Evolutionary conservation across 2,329 filamentous ascomycete genomes (phyloP), one percentile per base, ranked within the genome.

Genomic region (Myriosclerotinia scirpicola): DNA sequence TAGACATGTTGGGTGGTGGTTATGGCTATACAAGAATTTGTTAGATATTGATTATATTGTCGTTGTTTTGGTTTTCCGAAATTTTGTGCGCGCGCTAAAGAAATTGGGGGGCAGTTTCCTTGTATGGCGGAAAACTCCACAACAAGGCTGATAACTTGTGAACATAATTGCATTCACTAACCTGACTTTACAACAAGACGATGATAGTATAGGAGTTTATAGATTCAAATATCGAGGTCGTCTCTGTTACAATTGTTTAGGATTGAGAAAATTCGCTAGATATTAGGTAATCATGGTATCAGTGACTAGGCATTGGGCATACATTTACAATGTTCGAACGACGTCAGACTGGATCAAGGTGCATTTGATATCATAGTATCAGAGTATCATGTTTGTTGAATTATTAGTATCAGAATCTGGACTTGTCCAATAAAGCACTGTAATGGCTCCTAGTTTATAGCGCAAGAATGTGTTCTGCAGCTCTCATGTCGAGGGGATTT

Each of bases 1-100:
- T 96, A 80, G 95, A 90, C 95, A 99, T 99, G 81, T 82, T 91
- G 78, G 75, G 79, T 67, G 75, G 79, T 68, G 77, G 75, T 80
- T 67, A 77, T 73, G 74, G 75, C 74, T 75, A 65, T 58, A 56
- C 50, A 59, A 54, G 60, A 46, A 64, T 64, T 54, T 67, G 69
- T 75, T 73, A 75, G 74, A 67, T 72, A 55, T 64, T 66, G 56
- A 62, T 56, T 36, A 30, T 64, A 64, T 46, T 54, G 52, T 64
- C 46, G 60, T 56, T 67, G 30, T 54, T 67, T 65, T 65, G 63
- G 40, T 60, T 65, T 71, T 71, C 71, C 67, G 30, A 40, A 65
- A 75, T 67, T 68, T 74, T 72, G 71, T 61, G 67, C 64, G 68
- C 74, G 73, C 73, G 73, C 71, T 71, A 60, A 65, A 68, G 52